phyloP scores from a whole-genome alignment of 352 stramenopile species.

The Peronospora belbahrii region DNA sequence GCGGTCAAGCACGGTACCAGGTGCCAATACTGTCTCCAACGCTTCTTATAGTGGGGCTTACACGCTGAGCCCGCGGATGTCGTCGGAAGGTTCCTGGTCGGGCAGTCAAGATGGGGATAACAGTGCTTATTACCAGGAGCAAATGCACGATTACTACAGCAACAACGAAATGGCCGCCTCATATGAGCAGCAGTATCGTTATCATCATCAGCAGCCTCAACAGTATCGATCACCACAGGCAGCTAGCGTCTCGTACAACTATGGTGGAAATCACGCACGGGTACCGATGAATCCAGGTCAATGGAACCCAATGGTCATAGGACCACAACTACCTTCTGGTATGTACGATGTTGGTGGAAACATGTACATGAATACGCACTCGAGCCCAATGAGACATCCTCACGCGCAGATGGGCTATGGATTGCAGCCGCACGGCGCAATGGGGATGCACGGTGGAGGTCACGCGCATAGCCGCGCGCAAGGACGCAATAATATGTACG shows the following conservation, averaged over 20 bases:
- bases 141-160: constrained; percentile 44
- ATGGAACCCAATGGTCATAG: constrained; percentile 36
- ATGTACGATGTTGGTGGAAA: constrained; percentile 29
- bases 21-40: constrained; percentile 24
- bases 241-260: constrained; percentile 24
- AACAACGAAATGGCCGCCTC: constrained; percentile 20
- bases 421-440: constrained; percentile 20
- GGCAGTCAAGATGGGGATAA: constrained; percentile 37
- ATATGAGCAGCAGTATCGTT: constrained; percentile 17
- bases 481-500: constrained; percentile 36
- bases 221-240: constrained; percentile 26
- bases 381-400: constrained; percentile 26
- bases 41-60: constrained; percentile 34
- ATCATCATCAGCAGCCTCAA: constrained; percentile 18
- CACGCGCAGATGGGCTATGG: constrained; percentile 37
- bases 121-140: constrained; percentile 33
- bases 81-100: constrained; percentile 44
- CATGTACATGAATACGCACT: constrained; percentile 43
- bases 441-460: constrained; percentile 28
- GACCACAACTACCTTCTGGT: constrained; percentile 14
- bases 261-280: constrained; percentile 18
- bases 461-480: constrained; percentile 20
- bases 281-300: constrained; percentile 26
- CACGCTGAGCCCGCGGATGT: constrained; percentile 37
- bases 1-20: constrained; percentile 30